A percentile compares a stretch with the other conserved stretches of the same genome.
These are phyloP conservation scores for Graphiopsis chlorocephala DNA, from an alignment of 2,329 filamentous ascomycete genomes.

Conservation along the genomic window DNA sequence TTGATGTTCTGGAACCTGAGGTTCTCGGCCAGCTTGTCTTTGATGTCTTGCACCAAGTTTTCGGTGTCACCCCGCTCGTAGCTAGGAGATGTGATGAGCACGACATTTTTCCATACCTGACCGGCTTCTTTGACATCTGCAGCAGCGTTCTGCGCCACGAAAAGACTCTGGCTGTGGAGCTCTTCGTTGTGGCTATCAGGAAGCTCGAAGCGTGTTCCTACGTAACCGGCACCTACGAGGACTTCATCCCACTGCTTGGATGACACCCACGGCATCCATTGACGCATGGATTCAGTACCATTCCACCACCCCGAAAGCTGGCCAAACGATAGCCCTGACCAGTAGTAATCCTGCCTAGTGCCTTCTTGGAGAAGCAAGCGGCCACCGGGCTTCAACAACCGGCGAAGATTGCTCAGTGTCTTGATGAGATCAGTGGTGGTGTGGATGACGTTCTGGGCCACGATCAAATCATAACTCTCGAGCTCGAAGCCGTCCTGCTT, in stretches of 20 bases:
- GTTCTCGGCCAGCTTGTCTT: neutral
- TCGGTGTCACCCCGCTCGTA: neutral
- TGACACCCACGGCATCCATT: slow-evolving; percentile 16
- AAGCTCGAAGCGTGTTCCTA: slow-evolving; percentile 10
- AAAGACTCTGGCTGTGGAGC: neutral
- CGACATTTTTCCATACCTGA: neutral
- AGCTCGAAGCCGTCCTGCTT: slow-evolving; percentile 36
- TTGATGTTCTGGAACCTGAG: neutral
- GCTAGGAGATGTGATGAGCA: neutral
- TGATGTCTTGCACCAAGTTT: neutral
- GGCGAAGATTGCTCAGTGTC: slow-evolving; percentile 23
- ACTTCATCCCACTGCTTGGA: slow-evolving; percentile 11
- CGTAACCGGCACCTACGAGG: slow-evolving; percentile 15
- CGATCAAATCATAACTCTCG: slow-evolving; percentile 26
- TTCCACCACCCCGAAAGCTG: slow-evolving; percentile 23
- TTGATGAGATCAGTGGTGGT: slow-evolving; percentile 21
- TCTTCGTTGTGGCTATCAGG: neutral
- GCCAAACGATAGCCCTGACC: slow-evolving; percentile 11
- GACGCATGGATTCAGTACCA: slow-evolving; percentile 12
- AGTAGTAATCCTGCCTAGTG: slow-evolving; percentile 7
- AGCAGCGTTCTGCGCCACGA: neutral
- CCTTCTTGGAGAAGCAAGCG: slow-evolving; percentile 12
- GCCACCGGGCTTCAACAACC: slow-evolving; percentile 26
- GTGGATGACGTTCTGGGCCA: slow-evolving; percentile 27
- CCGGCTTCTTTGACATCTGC: neutral